phyloP scores from a whole-genome alignment of 2,329 filamentous ascomycete genomes.

The Colletotrichum tropicale region DNA sequence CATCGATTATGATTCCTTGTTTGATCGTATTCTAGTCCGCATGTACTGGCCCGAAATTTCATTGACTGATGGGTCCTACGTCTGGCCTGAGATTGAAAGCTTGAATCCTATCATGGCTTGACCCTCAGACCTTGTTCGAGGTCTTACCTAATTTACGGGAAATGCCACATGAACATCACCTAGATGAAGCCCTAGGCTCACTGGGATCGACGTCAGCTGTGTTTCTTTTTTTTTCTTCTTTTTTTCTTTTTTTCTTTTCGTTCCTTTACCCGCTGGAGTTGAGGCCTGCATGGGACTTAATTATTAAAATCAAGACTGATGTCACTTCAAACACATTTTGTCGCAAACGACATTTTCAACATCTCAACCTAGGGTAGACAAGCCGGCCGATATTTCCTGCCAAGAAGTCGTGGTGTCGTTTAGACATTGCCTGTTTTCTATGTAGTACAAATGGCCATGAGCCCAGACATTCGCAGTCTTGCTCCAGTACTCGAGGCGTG shows the following conservation, averaged over 20 bases:
- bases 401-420: neutral
- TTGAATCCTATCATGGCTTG: neutral
- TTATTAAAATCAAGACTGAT: neutral
- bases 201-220: neutral
- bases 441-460: neutral
- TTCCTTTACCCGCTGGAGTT: neutral
- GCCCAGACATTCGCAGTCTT: neutral
- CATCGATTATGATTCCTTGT: neutral
- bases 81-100: neutral
- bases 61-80: neutral
- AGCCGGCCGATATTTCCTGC: neutral
- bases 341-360: neutral
- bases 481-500: neutral
- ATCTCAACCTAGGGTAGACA: neutral
- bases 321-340: neutral
- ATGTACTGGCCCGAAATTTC: neutral
- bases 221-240: neutral
- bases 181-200: neutral
- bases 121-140: neutral
- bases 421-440: neutral
- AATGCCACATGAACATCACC: neutral
- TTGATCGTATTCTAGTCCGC: neutral
- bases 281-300: neutral
- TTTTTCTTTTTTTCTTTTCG: neutral
- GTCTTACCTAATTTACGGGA: neutral